phyloP scores from a whole-genome alignment of 2,329 filamentous ascomycete genomes.

The Sporothrix curviconia region DNA sequence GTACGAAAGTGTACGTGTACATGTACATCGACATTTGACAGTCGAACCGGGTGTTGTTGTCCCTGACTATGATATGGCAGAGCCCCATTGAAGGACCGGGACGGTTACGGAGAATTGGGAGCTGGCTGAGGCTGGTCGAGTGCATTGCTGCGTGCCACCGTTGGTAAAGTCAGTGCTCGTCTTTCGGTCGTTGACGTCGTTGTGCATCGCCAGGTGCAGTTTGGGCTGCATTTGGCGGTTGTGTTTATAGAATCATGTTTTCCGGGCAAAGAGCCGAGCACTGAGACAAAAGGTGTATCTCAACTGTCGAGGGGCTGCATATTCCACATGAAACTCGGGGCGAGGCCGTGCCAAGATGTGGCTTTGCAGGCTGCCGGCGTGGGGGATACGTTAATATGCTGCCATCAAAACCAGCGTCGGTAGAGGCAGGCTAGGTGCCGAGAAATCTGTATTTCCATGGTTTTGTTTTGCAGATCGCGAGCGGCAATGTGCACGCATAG shows the following conservation, averaged over 20 bases:
- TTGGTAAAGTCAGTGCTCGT: too few species aligned
- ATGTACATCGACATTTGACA: neutral
- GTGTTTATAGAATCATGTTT: neutral
- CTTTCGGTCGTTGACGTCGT: neutral
- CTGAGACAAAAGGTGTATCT: too few species aligned
- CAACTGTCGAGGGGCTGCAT: neutral
- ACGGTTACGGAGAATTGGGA: neutral
- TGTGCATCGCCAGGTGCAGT: neutral
- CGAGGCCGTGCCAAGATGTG: constrained; percentile 6
- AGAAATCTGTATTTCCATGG: too few species aligned
- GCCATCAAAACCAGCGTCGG: constrained; percentile 1
- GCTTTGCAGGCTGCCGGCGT: neutral
- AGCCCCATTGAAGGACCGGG: neutral
- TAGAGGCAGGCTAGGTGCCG: too few species aligned
- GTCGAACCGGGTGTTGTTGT: neutral
- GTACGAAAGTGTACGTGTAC: too few species aligned
- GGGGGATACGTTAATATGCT: too few species aligned
- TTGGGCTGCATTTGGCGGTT: neutral
- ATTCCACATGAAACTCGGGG: constrained; percentile 5
- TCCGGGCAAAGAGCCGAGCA: neutral
- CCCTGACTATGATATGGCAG: neutral
- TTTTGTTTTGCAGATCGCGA: too few species aligned
- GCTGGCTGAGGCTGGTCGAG: too few species aligned
- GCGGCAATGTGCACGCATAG: too few species aligned
- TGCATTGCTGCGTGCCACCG: too few species aligned